Conservation (phyloP, 306 rosid genomes). For the Abrus pulchellus region DNA sequence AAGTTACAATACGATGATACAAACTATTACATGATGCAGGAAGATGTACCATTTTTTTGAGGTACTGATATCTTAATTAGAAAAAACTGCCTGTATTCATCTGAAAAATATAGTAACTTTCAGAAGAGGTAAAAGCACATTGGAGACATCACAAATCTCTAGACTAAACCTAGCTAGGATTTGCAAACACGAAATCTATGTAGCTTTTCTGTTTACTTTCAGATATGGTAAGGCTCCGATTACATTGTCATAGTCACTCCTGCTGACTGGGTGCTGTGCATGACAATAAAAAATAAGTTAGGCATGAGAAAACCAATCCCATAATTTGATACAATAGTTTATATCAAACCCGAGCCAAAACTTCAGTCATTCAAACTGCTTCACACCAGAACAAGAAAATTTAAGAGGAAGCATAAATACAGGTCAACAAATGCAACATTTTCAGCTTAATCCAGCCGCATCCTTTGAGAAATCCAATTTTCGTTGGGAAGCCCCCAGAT, state of each 20-base stretch:
- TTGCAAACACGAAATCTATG: conserved; percentile 49
- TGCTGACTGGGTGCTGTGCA: conserved; percentile 71
- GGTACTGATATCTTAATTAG: conserved; percentile 40
- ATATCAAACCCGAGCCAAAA: background rate
- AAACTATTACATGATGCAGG: conserved; percentile 37
- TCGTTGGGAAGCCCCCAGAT: conserved; percentile 3
- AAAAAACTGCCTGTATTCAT: conserved; percentile 40
- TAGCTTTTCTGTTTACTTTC: conserved; percentile 82
- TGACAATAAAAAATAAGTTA: conserved; percentile 38
- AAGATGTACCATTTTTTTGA: conserved; percentile 5
- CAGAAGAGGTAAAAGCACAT: conserved; percentile 19
- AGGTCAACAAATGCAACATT: conserved; percentile 7
- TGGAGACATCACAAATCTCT: conserved; percentile 38
- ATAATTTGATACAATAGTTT: conserved; percentile 14
- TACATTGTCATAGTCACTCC: conserved; percentile 94
- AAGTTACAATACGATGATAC: conserved; percentile 32
- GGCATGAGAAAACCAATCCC: conserved; percentile 44
- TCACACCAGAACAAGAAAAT: background rate
- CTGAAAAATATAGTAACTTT: conserved; percentile 40
- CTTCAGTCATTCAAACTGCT: conserved; percentile 7
- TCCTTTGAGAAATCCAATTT: conserved; percentile 33
- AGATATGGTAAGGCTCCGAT: conserved; percentile 87
- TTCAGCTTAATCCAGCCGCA: background rate
- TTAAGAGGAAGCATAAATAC: background rate
- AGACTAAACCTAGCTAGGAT: conserved; percentile 24